These are phyloP conservation scores for Carallia pectinifolia DNA, from an alignment of 345 rosid genomes.

Conservation along the genomic window DNA sequence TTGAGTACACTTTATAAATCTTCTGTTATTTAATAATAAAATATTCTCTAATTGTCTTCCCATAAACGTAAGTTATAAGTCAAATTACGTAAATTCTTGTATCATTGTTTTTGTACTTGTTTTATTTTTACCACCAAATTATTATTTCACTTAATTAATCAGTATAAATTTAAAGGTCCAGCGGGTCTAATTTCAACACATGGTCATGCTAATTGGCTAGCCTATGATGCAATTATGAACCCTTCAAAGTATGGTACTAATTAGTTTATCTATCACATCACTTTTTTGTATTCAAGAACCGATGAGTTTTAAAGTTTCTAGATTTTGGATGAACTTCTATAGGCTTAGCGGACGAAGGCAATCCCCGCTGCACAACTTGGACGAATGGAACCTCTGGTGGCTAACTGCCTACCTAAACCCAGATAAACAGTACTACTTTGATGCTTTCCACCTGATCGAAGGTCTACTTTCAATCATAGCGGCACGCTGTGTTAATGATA, in stretches of 20 bases:
- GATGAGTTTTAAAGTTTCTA: too few species aligned
- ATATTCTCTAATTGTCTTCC: too few species aligned
- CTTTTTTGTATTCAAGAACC: too few species aligned
- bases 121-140: too few species aligned
- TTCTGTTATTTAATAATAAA: too few species aligned
- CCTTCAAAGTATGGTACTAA: slow-evolving; percentile 37
- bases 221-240: slow-evolving; percentile 33
- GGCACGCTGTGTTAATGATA: slow-evolving; percentile 27
- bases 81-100: too few species aligned
- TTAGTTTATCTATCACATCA: background rate
- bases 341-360: slow-evolving; percentile 37
- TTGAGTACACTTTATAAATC: too few species aligned
- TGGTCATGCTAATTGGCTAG: slow-evolving; percentile 22
- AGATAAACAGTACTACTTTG: slow-evolving; percentile 37
- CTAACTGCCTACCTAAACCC: slow-evolving; percentile 29
- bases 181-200: background rate
- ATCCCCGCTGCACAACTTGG: slow-evolving; percentile 49
- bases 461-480: slow-evolving; percentile 28
- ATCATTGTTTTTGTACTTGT: too few species aligned
- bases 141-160: too few species aligned
- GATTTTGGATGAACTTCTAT: background rate
- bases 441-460: slow-evolving; percentile 45
- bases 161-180: too few species aligned
- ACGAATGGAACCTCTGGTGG: slow-evolving; percentile 33
- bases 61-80: too few species aligned